These are phyloP conservation scores for Hypoxylon sp. DNA, from an alignment of 2,329 filamentous ascomycete species.

Conservation along the genomic window DNA sequence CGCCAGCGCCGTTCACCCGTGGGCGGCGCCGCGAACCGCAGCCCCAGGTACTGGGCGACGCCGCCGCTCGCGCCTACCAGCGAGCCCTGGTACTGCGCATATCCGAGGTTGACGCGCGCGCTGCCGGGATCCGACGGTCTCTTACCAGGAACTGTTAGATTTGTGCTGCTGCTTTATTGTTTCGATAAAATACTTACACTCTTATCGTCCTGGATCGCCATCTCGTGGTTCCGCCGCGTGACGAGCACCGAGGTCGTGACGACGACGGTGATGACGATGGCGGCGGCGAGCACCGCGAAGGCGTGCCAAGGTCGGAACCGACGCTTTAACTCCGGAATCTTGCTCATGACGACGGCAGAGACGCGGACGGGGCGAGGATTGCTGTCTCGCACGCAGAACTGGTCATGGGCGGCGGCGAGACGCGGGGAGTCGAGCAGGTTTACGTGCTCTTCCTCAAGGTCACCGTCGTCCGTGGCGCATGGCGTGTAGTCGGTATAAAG, in stretches of 20 bases:
- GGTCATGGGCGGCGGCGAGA: background rate
- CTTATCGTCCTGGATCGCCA: conserved; percentile 16
- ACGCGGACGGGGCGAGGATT: background rate
- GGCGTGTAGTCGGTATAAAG: background rate
- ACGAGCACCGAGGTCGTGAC: conserved; percentile 31
- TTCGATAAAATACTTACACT: conserved; percentile 19
- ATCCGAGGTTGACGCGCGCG: conserved; percentile 51
- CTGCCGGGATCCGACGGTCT: conserved; percentile 23
- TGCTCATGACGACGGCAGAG: conserved; percentile 7
- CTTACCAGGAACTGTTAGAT: no score
- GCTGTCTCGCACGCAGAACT: background rate
- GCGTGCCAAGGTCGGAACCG: conserved; percentile 27
- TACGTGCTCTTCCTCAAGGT: background rate
- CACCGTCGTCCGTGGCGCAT: background rate
- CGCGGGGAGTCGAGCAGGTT: background rate
- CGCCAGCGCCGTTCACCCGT: conserved; percentile 59
- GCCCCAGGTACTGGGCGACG: conserved; percentile 56
- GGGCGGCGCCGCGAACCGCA: conserved; percentile 62
- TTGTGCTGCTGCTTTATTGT: no score
- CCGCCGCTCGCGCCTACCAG: conserved; percentile 44
- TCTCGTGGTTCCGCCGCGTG: conserved; percentile 19
- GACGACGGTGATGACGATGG: conserved; percentile 7
- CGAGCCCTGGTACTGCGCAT: conserved; percentile 55
- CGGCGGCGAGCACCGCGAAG: conserved; percentile 13
- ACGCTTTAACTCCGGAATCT: conserved; percentile 2